phyloP scores from a whole-genome alignment of 2,329 filamentous ascomycete genomes.

The Neopestalotiopsis sp. region DNA sequence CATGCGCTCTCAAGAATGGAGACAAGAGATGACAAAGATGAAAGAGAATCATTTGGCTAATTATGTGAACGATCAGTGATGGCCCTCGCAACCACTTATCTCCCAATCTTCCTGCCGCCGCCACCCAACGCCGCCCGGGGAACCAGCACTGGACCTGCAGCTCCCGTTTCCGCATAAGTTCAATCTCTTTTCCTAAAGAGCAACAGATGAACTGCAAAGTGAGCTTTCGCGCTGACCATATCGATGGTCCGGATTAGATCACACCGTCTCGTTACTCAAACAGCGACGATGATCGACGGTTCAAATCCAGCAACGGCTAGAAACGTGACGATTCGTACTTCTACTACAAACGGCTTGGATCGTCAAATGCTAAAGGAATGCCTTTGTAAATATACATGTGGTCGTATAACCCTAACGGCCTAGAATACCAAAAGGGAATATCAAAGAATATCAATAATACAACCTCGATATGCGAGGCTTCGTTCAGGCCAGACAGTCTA shows the following conservation, averaged over 20 bases:
- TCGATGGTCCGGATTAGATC: no score
- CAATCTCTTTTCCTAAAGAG: no score
- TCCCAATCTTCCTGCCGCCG: conserved; percentile 56
- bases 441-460: not conserved
- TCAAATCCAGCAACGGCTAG: not conserved
- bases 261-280: not conserved
- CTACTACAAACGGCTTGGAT: not conserved
- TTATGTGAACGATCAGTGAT: conserved; percentile 50
- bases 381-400: not conserved
- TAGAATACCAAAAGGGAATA: not conserved
- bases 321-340: not conserved
- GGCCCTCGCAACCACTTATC: conserved; percentile 59
- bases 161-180: conserved; percentile 31
- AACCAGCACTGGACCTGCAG: conserved; percentile 39
- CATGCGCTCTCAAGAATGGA: no score
- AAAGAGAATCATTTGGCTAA: not conserved
- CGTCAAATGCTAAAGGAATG: not conserved
- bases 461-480: not conserved
- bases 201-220: not conserved
- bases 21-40: not conserved
- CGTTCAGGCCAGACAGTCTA: not conserved
- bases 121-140: conserved; percentile 33
- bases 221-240: no score
- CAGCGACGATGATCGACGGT: not conserved
- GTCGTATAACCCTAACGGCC: not conserved